Percentiles rank a stretch among this genome's conserved stretches.
Evolutionary conservation across 1,284 basidiomycete genomes (phyloP).

Genomic region (Grifola frondosa): DNA sequence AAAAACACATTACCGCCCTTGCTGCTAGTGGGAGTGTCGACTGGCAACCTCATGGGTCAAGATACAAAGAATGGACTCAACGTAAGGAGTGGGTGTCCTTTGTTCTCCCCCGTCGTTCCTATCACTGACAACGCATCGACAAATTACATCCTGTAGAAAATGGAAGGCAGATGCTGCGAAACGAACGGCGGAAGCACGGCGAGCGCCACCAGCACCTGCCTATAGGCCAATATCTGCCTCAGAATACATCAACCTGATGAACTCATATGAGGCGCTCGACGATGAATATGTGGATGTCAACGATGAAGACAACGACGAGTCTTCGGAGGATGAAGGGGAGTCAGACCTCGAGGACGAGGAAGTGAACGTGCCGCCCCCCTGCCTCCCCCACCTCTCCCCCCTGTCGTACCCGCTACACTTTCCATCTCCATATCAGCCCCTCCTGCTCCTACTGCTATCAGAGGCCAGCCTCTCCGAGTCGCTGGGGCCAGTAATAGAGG

Average conservation of each 20-base stretch:
- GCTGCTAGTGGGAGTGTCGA: constrained; percentile 24
- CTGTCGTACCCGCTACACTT: too few relatives aligned
- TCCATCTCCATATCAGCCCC: too few relatives aligned
- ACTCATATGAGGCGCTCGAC: neutral
- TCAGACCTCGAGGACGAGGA: neutral
- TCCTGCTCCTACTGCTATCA: too few relatives aligned
- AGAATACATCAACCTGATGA: neutral
- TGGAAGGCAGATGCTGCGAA: constrained; percentile 9
- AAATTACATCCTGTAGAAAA: constrained; percentile 8
- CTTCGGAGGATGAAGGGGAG: neutral
- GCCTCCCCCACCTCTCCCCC: neutral
- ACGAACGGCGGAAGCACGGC: constrained; percentile 1
- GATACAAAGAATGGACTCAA: constrained; percentile 23
- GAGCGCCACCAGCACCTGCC: neutral
- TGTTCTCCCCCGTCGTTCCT: too few relatives aligned
- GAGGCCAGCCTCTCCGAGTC: too few relatives aligned
- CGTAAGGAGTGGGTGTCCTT: constrained; percentile 29
- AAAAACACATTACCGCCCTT: constrained; percentile 29
- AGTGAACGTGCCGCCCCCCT: too few relatives aligned
- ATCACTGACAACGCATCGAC: too few relatives aligned
- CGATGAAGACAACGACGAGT: neutral
- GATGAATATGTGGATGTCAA: too few relatives aligned
- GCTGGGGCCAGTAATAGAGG: neutral
- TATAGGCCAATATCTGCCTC: neutral
- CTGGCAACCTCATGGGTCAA: constrained; percentile 27